These are phyloP conservation scores for Mycena floridula DNA, from an alignment of 768 basidiomycete genomes.

Conservation along the genomic window DNA sequence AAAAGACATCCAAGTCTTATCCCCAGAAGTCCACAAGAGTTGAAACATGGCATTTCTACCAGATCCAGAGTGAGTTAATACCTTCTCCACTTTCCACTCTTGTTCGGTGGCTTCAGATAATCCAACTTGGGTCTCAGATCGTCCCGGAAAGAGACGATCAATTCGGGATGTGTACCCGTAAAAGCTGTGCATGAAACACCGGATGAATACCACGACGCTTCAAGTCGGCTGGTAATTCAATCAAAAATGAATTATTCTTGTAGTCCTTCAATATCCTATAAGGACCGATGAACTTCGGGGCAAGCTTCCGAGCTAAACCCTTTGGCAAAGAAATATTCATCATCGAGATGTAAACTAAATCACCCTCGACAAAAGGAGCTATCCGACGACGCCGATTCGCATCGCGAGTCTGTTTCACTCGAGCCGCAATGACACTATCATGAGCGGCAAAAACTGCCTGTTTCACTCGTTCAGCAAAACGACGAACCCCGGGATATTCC, in stretches of 20 bases:
- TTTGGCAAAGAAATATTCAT: slow-evolving; percentile 1
- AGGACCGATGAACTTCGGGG: slow-evolving; percentile 1
- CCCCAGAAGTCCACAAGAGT: too few relatives aligned
- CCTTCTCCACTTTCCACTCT: too few relatives aligned
- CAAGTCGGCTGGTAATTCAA: background rate
- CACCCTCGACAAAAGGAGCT: slow-evolving; percentile 7
- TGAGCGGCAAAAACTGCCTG: slow-evolving; percentile 26
- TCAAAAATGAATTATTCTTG: background rate
- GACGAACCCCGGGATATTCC: slow-evolving; percentile 15
- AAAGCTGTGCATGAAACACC: background rate
- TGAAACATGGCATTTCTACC: too few relatives aligned
- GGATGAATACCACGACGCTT: background rate
- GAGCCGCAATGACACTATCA: slow-evolving; percentile 19
- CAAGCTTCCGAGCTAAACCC: slow-evolving; percentile 1
- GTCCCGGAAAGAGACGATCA: background rate
- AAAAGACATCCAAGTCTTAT: too few relatives aligned
- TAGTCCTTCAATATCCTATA: slow-evolving; percentile 8
- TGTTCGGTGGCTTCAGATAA: background rate
- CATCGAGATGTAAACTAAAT: slow-evolving; percentile 15
- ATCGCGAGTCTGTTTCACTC: too few relatives aligned
- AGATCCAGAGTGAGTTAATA: too few relatives aligned
- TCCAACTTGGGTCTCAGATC: background rate
- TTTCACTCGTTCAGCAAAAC: slow-evolving; percentile 15
- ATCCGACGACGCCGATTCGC: slow-evolving; percentile 11
- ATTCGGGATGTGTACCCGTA: background rate